A percentile compares a stretch with the other conserved stretches of the same genome.
These are phyloP conservation scores for Helminthosporium solani DNA, from an alignment of 2,329 filamentous ascomycete species.

Conservation along the genomic window DNA sequence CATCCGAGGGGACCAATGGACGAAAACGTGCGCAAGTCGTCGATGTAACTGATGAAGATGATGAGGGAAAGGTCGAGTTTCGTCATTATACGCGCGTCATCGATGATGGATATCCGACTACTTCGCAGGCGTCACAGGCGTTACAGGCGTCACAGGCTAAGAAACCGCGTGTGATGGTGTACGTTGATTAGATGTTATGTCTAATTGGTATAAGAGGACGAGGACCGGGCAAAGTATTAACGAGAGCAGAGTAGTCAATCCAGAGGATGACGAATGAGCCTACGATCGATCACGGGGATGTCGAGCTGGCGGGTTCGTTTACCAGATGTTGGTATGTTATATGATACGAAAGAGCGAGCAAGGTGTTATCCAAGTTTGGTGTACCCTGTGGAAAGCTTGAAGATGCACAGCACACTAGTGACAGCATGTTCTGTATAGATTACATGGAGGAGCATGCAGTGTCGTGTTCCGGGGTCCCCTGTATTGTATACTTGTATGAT, in stretches of 20 bases:
- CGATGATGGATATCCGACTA: slow-evolving; percentile 7
- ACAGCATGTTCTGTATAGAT: not conserved
- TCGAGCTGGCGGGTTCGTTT: too few species aligned
- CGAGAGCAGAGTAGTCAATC: too few species aligned
- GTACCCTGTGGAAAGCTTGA: not conserved
- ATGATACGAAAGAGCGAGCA: too few species aligned
- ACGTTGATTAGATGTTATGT: not conserved
- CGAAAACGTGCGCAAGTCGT: slow-evolving; percentile 15
- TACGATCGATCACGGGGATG: too few species aligned
- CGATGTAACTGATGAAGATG: slow-evolving; percentile 12
- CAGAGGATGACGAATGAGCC: too few species aligned
- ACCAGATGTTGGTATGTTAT: too few species aligned
- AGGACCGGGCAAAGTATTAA: too few species aligned
- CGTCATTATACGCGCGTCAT: slow-evolving; percentile 10
- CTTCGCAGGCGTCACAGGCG: slow-evolving; percentile 6
- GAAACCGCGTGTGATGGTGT: slow-evolving; percentile 15
- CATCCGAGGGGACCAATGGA: not conserved
- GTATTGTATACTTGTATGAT: too few species aligned
- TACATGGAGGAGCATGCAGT: not conserved
- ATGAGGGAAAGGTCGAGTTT: slow-evolving; percentile 18
- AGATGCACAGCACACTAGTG: not conserved
- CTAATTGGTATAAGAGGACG: too few species aligned
- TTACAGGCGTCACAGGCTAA: slow-evolving; percentile 12
- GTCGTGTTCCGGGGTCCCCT: not conserved
- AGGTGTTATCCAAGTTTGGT: too few species aligned